A percentile compares a stretch with the other conserved stretches of the same genome.
These are phyloP conservation scores for Rutstroemia sp. DNA, from an alignment of 2,329 filamentous ascomycete species.

Conservation along the genomic window DNA sequence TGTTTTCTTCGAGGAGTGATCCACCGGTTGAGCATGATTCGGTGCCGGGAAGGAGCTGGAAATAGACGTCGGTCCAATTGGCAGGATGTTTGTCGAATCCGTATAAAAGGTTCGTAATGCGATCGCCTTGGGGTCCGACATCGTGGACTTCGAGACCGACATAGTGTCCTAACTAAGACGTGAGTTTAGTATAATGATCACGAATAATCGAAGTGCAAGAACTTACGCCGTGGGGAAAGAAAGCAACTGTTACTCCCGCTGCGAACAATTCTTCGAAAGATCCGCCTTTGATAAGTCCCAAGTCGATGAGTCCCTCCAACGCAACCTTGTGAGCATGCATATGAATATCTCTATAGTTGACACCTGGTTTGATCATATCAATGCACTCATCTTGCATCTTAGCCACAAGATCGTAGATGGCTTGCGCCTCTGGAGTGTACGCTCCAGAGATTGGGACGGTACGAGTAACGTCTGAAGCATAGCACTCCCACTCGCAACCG, in stretches of 20 bases:
- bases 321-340: constrained; percentile 66
- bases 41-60: constrained; percentile 11
- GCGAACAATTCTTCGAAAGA: constrained; percentile 44
- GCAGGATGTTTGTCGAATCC: constrained; percentile 1
- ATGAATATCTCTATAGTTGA: constrained; percentile 65
- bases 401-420: constrained; percentile 71
- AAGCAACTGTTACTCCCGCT: constrained; percentile 49
- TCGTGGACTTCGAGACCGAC: constrained; percentile 61
- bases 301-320: constrained; percentile 57
- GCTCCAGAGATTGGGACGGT: constrained; percentile 71
- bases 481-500: constrained; percentile 76
- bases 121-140: constrained; percentile 34
- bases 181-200: neutral
- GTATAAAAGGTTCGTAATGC: constrained; percentile 29
- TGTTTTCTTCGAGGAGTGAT: constrained; percentile 46
- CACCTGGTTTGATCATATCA: constrained; percentile 58
- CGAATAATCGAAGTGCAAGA: neutral
- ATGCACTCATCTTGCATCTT: constrained; percentile 77
- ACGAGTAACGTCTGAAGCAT: constrained; percentile 84
- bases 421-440: constrained; percentile 61
- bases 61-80: constrained; percentile 13
- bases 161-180: constrained; percentile 36
- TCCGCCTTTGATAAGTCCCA: constrained; percentile 66
- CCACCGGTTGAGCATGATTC: constrained; percentile 4
- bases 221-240: constrained; percentile 54